Base-by-base conservation (phyloP, 2,329 filamentous ascomycete species). In the Epichloe sibirici region DNA sequence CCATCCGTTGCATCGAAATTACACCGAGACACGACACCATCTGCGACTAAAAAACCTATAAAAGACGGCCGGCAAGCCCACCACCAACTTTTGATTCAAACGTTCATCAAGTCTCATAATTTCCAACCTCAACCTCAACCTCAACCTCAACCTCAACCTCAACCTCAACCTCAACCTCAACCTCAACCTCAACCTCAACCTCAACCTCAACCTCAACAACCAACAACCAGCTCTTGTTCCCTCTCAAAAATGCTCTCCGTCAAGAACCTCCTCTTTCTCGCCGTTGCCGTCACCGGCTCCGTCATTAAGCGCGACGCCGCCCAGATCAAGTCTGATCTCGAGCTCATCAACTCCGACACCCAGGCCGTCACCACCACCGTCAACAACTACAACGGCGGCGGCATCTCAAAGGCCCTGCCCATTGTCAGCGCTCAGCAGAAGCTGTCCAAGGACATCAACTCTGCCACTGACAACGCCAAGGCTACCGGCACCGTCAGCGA, bases 261-360 rank as follows among this genome's bases (percentile, higher is more conserved):
- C 52, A 54, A 51, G 45, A 51, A 45, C 52, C n/a, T 54, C 21
- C 9, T 54, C 49, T 45, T 49, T 40, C 49, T 54, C 15, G 48
- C 52, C 43, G 49, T 45, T 3, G 43, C 52, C 23, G 48, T 31
- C 45, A 39, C 48, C 28, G 45, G 49, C 49, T 51, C 52, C 39
- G 44, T 48, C 48, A 35, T 51, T 45, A 44, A 44, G 52, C 52
- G 52, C 38, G 48, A 53, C 48, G 37, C 21, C 38, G n/a, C 23
- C 4, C 25, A 37, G 17, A 12, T 46, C 48, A 23, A 50, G 38
- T 2, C 17, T 1, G 37, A 34, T 11, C 43, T 53, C 21, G 1
- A 48, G 4, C n/a, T 15, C 48, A 47, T 53, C 28, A 43, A 47
- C 48, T 0, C 2, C 2, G 48, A 53, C 52, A 39, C 28, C 21